Base-by-base conservation (phyloP, 2,329 filamentous ascomycete species). In the Beauveria australis region DNA sequence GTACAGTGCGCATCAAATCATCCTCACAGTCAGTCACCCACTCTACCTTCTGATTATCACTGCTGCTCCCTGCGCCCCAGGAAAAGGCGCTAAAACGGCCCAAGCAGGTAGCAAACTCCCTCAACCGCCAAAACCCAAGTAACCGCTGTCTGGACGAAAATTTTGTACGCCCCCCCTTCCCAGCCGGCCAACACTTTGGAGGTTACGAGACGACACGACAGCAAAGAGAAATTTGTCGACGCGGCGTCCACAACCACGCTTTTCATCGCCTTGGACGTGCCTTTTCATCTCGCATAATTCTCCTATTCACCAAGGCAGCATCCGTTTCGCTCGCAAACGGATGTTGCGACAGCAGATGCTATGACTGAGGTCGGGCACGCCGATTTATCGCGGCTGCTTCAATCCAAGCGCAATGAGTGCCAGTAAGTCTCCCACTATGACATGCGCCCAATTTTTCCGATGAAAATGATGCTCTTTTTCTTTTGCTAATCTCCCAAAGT, bases 311-410 rank as follows among this genome's bases (percentile, higher is more conserved):
- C 56, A 55, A 62, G 41, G 62, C 53, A 67, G 69, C 81, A 79
- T 84, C 78, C 79, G 80, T 84, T 86, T 85, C 79, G 72, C 69
- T 75, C 71, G 71, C 79, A 85, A 87, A 86, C 84, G 84, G 83
- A 87, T 87, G 84, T 86, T 82, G 83, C 82, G 74, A 76, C 78
- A 76, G 79, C 78, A 75, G 79, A 84, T 86, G 84, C 83, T 81
- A 87, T 87, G 84, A 86, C 79, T 84, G 83, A 86, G 83, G 84
- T 86, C 80, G 82, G 79, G 77, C 79, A 79, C 76, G 78, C 81
- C 81, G 83, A 86, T 79, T 79, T 82, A 77, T 80, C 80, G 76
- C 82, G 79, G 79, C 81, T 86, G 78, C 81, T 87, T 79, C 82
- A 82, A 80, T 81, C 78, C 72, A 86, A 84, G 78, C 81, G 79